Percentiles rank a stretch among this genome's conserved stretches.
Conservation (phyloP, 2,329 filamentous ascomycete species). For the Aspergillus quadricinctus region DNA sequence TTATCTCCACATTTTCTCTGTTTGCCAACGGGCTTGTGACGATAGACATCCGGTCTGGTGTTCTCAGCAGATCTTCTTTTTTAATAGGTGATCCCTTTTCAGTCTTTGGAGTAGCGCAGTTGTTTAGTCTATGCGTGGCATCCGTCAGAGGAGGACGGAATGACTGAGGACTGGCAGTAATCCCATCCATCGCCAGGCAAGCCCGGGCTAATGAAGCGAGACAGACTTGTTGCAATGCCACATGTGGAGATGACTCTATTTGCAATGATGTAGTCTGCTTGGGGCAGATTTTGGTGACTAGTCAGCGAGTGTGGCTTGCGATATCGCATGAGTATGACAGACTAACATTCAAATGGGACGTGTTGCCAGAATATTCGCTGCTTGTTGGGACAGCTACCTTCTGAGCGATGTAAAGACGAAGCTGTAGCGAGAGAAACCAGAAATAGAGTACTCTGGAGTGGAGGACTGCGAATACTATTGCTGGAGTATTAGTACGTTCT, state of each 20-base stretch:
- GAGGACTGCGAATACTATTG: background rate
- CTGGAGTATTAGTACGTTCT: background rate
- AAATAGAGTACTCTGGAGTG: background rate
- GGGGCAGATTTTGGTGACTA: background rate
- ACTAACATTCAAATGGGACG: background rate
- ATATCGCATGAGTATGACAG: background rate
- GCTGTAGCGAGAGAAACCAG: background rate
- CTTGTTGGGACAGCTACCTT: background rate
- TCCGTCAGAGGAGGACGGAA: constrained; percentile 44
- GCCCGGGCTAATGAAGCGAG: constrained; percentile 3
- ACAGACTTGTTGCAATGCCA: constrained; percentile 9
- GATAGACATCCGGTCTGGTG: constrained; percentile 25
- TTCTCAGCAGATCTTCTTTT: constrained; percentile 14
- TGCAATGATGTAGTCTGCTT: background rate
- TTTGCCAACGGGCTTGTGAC: constrained; percentile 24
- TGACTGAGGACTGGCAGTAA: constrained; percentile 10
- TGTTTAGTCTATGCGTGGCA: constrained; percentile 47
- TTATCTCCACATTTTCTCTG: constrained; percentile 41
- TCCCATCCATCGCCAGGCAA: constrained; percentile 24
- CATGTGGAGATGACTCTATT: background rate
- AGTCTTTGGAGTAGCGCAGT: constrained; percentile 25
- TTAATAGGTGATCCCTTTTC: constrained; percentile 12
- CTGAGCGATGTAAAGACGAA: background rate
- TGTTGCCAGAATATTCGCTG: background rate
- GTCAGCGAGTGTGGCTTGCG: background rate